phyloP scores from a whole-genome alignment of 75 land plant species.

The Pinus tabuliformis region DNA sequence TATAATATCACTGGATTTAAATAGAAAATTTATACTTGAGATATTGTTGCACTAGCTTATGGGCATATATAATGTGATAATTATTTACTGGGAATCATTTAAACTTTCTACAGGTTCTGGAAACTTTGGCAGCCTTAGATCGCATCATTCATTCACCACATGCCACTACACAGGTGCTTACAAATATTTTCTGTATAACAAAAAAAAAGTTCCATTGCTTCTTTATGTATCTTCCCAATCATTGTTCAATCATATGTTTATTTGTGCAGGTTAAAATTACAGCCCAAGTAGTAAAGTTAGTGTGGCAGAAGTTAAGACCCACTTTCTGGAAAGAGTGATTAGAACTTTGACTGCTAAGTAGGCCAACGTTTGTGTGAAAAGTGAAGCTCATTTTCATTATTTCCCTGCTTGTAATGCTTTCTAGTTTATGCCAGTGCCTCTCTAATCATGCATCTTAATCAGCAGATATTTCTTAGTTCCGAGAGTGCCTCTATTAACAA shows the following conservation, averaged over 20 bases:
- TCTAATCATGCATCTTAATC: too few species aligned
- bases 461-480: too few species aligned
- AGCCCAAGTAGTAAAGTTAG: background rate
- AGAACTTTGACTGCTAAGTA: background rate
- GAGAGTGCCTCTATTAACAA: too few species aligned
- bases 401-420: too few species aligned
- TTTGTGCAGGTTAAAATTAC: background rate
- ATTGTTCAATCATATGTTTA: background rate
- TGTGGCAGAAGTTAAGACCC: background rate
- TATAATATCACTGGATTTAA: conserved; percentile 26
- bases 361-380: conserved; percentile 1
- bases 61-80: background rate
- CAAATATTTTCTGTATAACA: background rate
- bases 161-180: conserved; percentile 87
- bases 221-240: background rate
- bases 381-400: too few species aligned
- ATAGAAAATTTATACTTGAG: background rate
- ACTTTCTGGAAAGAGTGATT: background rate
- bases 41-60: background rate
- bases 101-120: conserved; percentile 66
- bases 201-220: background rate
- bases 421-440: too few species aligned
- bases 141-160: conserved; percentile 94
- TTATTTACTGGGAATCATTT: background rate
- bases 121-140: conserved; percentile 88